Conservation (phyloP, 2,329 filamentous ascomycete genomes). For the Lasiodiplodia gonubiensis region DNA sequence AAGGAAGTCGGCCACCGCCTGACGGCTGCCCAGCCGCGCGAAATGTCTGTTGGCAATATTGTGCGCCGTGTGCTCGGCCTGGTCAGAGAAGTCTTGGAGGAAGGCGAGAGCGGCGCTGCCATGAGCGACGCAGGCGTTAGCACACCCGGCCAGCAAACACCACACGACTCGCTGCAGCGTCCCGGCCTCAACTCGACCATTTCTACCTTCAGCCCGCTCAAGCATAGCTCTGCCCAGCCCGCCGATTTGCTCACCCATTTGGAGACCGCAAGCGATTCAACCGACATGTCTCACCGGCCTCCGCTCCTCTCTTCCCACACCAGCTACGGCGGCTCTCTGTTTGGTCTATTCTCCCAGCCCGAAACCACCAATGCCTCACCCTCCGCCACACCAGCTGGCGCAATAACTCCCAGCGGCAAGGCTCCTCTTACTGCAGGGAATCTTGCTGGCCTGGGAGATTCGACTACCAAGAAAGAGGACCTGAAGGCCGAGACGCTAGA, state of each 20-base stretch:
- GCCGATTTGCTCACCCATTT: constrained; percentile 38
- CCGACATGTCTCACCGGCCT: constrained; percentile 57
- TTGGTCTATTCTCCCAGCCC: constrained; percentile 80
- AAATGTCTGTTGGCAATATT: constrained; percentile 93
- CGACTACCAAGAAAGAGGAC: constrained; percentile 54
- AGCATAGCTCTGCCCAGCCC: constrained; percentile 48
- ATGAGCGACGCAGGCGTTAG: constrained; percentile 67
- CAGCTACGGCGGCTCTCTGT: constrained; percentile 79
- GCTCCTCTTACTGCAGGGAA: constrained; percentile 42
- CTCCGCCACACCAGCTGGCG: constrained; percentile 45
- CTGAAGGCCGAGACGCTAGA: constrained; percentile 90
- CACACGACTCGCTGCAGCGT: constrained; percentile 45
- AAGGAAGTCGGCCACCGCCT: constrained; percentile 78
- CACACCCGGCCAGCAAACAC: constrained; percentile 45
- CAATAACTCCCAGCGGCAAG: constrained; percentile 56
- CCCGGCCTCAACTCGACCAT: constrained; percentile 49
- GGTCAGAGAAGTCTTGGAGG: constrained; percentile 88
- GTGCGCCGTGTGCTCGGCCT: constrained; percentile 87
- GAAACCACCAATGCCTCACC: constrained; percentile 57
- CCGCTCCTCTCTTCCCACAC: constrained; percentile 66
- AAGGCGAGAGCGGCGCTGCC: constrained; percentile 69
- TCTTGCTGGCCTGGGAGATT: constrained; percentile 46
- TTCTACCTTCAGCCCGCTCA: constrained; percentile 55
- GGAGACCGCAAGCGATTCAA: constrained; percentile 44
- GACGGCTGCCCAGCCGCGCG: constrained; percentile 82